Evolutionary conservation across 805 yeast genomes (phyloP).

Genomic region (Starmerella bombicola): DNA sequence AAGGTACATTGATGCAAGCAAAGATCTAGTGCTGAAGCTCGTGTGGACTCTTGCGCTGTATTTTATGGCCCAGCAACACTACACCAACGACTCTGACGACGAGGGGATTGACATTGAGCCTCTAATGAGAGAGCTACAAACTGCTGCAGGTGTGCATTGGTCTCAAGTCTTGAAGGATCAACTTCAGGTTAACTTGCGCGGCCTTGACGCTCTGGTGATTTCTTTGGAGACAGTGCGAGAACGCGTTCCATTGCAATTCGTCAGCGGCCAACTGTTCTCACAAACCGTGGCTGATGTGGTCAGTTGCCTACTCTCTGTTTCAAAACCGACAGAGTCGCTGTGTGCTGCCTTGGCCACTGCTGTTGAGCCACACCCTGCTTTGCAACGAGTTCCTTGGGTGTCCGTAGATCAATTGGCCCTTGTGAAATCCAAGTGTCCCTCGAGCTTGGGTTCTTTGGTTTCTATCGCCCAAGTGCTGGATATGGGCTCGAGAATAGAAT

Average conservation of each 20-base stretch:
- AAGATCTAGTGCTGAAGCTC: conserved; percentile 13
- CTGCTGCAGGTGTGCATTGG: conserved; percentile 18
- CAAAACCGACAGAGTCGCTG: conserved; percentile 16
- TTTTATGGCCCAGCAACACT: conserved; percentile 20
- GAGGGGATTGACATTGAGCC: conserved; percentile 11
- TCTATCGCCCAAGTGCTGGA: conserved; percentile 12
- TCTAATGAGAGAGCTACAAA: conserved; percentile 14
- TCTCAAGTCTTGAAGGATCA: conserved; percentile 13
- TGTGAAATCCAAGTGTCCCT: conserved; percentile 65
- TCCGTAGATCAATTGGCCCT: conserved; percentile 39
- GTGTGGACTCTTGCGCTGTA: conserved; percentile 26
- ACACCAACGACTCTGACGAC: conserved; percentile 11
- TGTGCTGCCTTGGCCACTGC: conserved; percentile 32
- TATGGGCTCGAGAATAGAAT: conserved; percentile 30
- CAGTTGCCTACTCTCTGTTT: conserved; percentile 9
- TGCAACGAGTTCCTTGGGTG: conserved; percentile 37
- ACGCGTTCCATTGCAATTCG: conserved; percentile 5
- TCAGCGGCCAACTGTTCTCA: conserved; percentile 11
- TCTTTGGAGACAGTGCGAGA: conserved; percentile 11
- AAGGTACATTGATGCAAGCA: conserved; percentile 4
- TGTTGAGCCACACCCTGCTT: conserved; percentile 36
- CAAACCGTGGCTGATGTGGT: conserved; percentile 24
- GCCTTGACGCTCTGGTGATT: conserved; percentile 8
- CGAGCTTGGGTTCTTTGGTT: conserved; percentile 46
- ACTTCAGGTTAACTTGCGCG: conserved; percentile 7